Conservation (phyloP, 129 eudicot species). For the Silybum marianum region DNA sequence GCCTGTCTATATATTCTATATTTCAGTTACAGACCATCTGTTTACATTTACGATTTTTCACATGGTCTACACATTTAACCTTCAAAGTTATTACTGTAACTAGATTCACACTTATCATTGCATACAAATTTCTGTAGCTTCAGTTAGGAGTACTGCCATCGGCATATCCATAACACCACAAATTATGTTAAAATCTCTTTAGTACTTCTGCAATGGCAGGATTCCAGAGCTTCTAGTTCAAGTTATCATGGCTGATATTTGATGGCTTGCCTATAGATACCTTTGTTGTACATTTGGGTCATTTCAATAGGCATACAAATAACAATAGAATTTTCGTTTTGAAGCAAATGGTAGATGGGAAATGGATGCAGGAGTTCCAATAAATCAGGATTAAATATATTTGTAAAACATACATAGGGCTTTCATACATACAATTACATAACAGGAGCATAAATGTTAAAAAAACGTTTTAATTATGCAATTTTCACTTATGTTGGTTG, state of each 20-base stretch:
- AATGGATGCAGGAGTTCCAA: neutral
- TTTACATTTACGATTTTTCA: neutral
- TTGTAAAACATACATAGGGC: neutral
- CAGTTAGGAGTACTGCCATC: neutral
- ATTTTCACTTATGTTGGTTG: neutral
- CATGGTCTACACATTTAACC: conserved; percentile 9
- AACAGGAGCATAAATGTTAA: conserved; percentile 3
- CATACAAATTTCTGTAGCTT: conserved; percentile 3
- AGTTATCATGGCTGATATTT: neutral
- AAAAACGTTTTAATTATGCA: neutral
- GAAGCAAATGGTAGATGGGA: conserved; percentile 1
- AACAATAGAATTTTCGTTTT: neutral
- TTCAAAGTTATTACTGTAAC: conserved; percentile 3
- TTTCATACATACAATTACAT: neutral
- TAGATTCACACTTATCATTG: neutral
- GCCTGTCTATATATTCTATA: neutral
- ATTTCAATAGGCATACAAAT: neutral
- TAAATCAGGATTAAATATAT: neutral
- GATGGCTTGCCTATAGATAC: neutral
- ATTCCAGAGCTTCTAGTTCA: neutral
- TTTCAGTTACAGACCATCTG: neutral
- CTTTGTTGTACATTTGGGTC: neutral
- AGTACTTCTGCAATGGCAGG: neutral
- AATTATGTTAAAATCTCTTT: neutral
- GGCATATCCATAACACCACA: neutral